Percentiles rank a stretch among this genome's conserved stretches.
phyloP scores from a whole-genome alignment of 352 stramenopile species.

The Phytophthora hybrid region DNA sequence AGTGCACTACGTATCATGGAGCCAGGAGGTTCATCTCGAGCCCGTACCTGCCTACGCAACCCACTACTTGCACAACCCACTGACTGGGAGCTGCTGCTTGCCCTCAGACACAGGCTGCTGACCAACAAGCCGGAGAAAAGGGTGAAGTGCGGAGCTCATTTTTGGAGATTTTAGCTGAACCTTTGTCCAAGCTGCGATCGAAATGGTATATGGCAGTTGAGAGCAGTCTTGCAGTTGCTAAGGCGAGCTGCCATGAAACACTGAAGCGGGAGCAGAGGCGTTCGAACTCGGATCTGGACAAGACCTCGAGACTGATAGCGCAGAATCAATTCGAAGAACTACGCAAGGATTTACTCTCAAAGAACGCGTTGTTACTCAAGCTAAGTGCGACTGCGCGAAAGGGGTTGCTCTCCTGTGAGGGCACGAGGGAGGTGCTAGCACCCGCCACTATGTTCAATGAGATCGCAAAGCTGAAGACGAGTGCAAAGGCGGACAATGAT shows the following conservation, averaged over 20 bases:
- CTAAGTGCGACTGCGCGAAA: background rate
- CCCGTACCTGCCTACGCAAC: too few species aligned
- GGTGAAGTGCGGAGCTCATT: too few species aligned
- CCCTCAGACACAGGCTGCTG: too few species aligned
- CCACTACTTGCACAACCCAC: too few species aligned
- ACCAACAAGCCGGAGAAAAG: too few species aligned
- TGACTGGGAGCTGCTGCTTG: too few species aligned
- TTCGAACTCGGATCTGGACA: slow-evolving; percentile 1
- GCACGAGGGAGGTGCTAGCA: background rate
- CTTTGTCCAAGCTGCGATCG: background rate
- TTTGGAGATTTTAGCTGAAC: background rate
- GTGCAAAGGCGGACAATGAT: background rate
- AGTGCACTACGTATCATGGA: too few species aligned
- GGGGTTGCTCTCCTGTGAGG: background rate
- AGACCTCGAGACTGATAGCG: background rate
- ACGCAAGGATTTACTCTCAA: background rate
- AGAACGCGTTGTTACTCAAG: background rate
- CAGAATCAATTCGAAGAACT: background rate
- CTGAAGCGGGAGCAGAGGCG: background rate
- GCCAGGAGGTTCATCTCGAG: too few species aligned
- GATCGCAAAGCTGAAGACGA: background rate
- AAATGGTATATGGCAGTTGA: background rate
- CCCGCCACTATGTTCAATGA: background rate
- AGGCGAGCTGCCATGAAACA: background rate
- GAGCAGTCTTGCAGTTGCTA: background rate